Conservation (phyloP, 176 grass and related monocot genomes). For the Raddia guianensis region DNA sequence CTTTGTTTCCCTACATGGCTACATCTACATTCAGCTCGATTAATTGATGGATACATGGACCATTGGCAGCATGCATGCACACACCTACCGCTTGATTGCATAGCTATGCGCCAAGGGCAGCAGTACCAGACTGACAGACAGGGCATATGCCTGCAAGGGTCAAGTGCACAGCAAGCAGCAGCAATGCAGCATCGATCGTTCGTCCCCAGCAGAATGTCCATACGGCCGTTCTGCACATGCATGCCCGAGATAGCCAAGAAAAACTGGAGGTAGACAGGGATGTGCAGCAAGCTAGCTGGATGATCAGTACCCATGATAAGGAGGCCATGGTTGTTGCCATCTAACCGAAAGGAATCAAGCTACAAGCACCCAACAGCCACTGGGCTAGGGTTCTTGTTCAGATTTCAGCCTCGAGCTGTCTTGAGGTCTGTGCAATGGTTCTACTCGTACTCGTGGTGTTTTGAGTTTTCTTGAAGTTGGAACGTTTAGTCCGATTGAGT, state of each 20-base stretch:
- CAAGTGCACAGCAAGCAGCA: conserved; percentile 11
- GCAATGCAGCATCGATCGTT: no score
- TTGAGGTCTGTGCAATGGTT: not conserved
- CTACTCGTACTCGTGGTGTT: not conserved
- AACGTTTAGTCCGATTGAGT: no score
- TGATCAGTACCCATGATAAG: conserved; percentile 24
- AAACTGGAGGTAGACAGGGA: not conserved
- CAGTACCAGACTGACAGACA: not conserved
- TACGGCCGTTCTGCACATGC: not conserved
- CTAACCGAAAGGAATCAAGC: conserved; percentile 1
- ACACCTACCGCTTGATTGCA: conserved; percentile 33
- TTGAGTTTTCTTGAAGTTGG: no score
- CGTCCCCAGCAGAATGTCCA: conserved; percentile 29
- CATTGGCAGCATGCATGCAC: not conserved
- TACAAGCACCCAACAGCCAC: not conserved
- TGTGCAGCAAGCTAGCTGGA: not conserved
- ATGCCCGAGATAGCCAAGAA: not conserved
- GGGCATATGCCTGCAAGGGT: conserved; percentile 11
- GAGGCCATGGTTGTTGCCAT: conserved; percentile 1
- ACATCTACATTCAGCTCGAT: not conserved
- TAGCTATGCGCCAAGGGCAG: not conserved
- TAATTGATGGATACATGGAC: not conserved
- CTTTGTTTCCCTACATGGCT: not conserved
- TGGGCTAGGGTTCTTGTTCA: not conserved
- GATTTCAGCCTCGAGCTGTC: not conserved